Evolutionary conservation across 495 filamentous ascomycete species (phyloP), one percentile per base, ranked within the genome.

Genomic region (Penicillium arizonense): DNA sequence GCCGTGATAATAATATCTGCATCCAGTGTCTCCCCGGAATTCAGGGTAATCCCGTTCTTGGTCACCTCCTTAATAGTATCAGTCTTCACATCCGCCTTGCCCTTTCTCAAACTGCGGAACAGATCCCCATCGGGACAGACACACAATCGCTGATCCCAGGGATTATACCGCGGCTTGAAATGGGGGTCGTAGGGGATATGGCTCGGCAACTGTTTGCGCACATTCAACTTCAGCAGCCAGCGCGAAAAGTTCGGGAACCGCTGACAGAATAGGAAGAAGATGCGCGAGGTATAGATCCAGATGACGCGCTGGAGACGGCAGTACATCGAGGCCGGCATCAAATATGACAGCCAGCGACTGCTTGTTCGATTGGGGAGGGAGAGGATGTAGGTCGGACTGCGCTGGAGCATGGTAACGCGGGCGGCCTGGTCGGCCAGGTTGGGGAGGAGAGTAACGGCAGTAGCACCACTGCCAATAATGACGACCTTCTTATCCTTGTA

Each of bases 1-100:
- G 88, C 88, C 0, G 87, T 88, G 53, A 91, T 68, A 61, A 92
- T 87, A 58, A 88, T 82, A 67, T 92, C 87, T 0, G 85, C 82
- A 1, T 82, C 73, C 3, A 91, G 59, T 0, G 61, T 64, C 41
- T 80, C 73, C 14, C 85, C 87, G 0, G 77, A 78, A 26, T 74
- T 64, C 18, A 89, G 77, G 14, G 65, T 54, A 50, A 93, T 84
- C 1, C 81, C 78, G 11, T 77, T 73, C 18, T 71, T 64, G 0
- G 81, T 85, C 8, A 93, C 82, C 0, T 72, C 75, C n/a, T 81
- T 71, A 67, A 93, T 89, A 12, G 68, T 77, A 35, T 83, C 87
- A 0, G 88, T 93, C 5, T 82, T 78, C n/a, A 93, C 71, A 37
- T 78, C 71, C 2, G 78, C 78, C 48, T 83, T 82, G 18, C 82